These are phyloP conservation scores for Rhizopus microsporus DNA, from an alignment of 371 early-diverging fungal genomes.

Conservation along the genomic window DNA sequence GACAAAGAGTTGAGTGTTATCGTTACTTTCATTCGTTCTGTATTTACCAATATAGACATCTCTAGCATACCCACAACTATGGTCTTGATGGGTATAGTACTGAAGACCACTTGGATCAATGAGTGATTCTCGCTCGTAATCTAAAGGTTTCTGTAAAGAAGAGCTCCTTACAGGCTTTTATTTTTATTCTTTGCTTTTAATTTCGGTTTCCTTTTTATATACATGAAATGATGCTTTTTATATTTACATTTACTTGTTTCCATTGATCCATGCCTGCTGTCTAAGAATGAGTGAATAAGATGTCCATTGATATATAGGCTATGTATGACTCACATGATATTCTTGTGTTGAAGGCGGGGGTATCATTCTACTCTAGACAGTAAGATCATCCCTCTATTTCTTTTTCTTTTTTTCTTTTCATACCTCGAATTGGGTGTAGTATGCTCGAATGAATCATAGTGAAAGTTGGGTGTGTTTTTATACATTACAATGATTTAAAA, in stretches of 20 bases:
- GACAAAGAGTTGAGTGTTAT: neutral
- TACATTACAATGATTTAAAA: constrained; percentile 10
- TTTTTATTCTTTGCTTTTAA: neutral
- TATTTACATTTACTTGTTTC: constrained; percentile 18
- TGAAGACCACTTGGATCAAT: constrained; percentile 18
- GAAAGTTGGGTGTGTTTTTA: constrained; percentile 1
- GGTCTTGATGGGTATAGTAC: constrained; percentile 2
- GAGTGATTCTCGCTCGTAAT: constrained; percentile 19
- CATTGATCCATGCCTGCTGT: constrained; percentile 11
- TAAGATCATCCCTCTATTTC: too few species aligned
- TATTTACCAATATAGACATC: constrained; percentile 23
- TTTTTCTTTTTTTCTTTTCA: too few species aligned
- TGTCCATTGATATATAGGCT: neutral
- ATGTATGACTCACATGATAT: constrained; percentile 14
- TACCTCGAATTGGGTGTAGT: constrained; percentile 26
- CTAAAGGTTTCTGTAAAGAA: constrained; percentile 19
- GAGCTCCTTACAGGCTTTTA: constrained; percentile 20
- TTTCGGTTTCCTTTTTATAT: neutral
- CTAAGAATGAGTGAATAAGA: constrained; percentile 4
- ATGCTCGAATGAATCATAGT: constrained; percentile 12
- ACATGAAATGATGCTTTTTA: too few species aligned
- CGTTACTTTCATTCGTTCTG: neutral
- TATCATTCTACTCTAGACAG: constrained; percentile 7
- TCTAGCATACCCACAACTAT: constrained; percentile 9
- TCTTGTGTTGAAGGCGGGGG: constrained; percentile 13